These are phyloP conservation scores for Rubus idaeus DNA, from an alignment of 306 rosid species.

Conservation along the genomic window DNA sequence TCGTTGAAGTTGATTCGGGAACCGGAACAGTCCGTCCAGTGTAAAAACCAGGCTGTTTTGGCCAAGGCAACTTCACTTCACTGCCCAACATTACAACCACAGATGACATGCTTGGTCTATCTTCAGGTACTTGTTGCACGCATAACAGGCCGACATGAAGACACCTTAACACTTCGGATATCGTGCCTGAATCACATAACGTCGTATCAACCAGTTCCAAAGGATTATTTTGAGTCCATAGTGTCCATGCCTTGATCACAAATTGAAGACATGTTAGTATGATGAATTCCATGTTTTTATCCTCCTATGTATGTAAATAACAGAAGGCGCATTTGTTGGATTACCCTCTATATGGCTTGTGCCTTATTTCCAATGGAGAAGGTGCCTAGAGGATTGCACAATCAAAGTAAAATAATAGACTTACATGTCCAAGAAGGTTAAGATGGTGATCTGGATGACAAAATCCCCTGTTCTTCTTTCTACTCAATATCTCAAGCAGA, in stretches of 20 bases:
- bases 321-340: background rate
- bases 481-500: constrained; percentile 36
- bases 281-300: background rate
- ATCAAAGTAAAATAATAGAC: background rate
- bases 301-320: background rate
- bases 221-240: constrained; percentile 19
- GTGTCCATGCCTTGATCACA: constrained; percentile 30
- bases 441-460: constrained; percentile 5
- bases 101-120: constrained; percentile 32
- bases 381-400: background rate
- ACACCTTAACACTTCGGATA: constrained; percentile 16
- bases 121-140: constrained; percentile 15
- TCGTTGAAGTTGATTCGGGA: background rate
- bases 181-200: background rate
- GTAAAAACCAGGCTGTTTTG: constrained; percentile 23
- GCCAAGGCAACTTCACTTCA: constrained; percentile 17
- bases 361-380: background rate
- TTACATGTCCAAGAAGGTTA: constrained; percentile 31
- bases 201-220: constrained; percentile 14
- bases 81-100: constrained; percentile 24
- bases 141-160: constrained; percentile 23
- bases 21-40: background rate
- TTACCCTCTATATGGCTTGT: background rate
- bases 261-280: background rate
- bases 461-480: constrained; percentile 20